These are phyloP conservation scores for Chytridium lagenaria DNA, from an alignment of 371 early-diverging fungal species.

Conservation along the genomic window DNA sequence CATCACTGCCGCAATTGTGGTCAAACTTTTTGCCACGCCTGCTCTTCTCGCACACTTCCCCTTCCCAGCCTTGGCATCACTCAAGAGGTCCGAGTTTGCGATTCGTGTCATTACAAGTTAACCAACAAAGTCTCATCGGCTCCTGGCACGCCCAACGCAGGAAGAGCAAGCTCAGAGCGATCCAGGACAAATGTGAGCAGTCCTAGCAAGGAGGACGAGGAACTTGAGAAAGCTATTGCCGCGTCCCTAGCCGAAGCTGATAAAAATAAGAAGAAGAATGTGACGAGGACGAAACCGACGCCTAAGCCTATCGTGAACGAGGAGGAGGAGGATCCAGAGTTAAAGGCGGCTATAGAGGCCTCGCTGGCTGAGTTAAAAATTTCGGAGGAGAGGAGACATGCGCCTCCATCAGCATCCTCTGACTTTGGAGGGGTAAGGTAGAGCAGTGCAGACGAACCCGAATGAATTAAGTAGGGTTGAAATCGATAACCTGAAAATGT, in stretches of 20 bases:
- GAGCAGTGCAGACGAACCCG: constrained; percentile 24
- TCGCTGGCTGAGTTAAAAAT: constrained; percentile 73
- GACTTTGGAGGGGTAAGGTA: neutral
- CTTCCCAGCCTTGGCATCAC: constrained; percentile 87
- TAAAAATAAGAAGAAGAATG: constrained; percentile 40
- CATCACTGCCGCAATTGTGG: constrained; percentile 98
- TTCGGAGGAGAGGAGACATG: constrained; percentile 18
- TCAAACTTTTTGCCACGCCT: constrained; percentile 86
- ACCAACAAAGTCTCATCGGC: constrained; percentile 30
- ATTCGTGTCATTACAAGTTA: constrained; percentile 71
- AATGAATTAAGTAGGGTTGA: constrained; percentile 64
- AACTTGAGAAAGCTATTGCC: constrained; percentile 86
- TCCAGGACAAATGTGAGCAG: neutral
- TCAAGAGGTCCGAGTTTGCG: constrained; percentile 91
- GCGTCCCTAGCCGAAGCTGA: constrained; percentile 80
- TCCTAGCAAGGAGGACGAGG: constrained; percentile 72
- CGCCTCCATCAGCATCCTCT: neutral
- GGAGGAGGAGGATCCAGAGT: constrained; percentile 83
- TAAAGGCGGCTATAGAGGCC: constrained; percentile 92
- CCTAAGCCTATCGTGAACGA: constrained; percentile 36
- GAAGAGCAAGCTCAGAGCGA: neutral
- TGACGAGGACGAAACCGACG: constrained; percentile 23
- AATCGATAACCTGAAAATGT: constrained; percentile 74
- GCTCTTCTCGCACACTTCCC: constrained; percentile 83
- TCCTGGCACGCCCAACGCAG: constrained; percentile 8